Evolutionary conservation across 495 filamentous ascomycete genomes (phyloP).

Genomic region (Talaromyces wortmannii): DNA sequence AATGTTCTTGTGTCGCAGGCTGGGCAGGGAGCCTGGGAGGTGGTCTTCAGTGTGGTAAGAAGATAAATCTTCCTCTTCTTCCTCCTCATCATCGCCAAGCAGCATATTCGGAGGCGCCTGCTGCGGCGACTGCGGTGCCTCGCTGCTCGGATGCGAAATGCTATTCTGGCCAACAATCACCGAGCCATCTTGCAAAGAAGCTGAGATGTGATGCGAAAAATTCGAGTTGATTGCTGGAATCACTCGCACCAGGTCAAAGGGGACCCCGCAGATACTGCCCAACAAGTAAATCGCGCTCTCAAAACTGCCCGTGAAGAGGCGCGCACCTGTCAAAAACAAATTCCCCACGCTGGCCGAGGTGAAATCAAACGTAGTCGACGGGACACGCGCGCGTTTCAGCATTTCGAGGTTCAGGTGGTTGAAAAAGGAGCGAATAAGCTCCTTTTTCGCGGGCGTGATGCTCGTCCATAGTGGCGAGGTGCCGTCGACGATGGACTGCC

Average conservation of each 20-base stretch:
- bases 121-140: conserved; percentile 24
- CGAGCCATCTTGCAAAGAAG: conserved; percentile 66
- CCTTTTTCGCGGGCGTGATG: conserved; percentile 78
- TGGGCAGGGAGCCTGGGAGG: conserved; percentile 76
- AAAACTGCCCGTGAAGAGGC: conserved; percentile 75
- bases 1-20: conserved; percentile 72
- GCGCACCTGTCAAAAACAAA: conserved; percentile 79
- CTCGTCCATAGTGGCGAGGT: conserved; percentile 65
- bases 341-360: conserved; percentile 87
- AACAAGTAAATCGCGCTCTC: conserved; percentile 79
- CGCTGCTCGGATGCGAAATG: conserved; percentile 71
- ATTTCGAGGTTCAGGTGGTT: conserved; percentile 87
- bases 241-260: conserved; percentile 59
- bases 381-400: conserved; percentile 72
- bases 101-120: conserved; percentile 26
- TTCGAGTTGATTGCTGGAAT: conserved; percentile 91
- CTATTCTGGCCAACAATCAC: conserved; percentile 88
- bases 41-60: conserved; percentile 68
- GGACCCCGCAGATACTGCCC: conserved; percentile 72
- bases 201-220: conserved; percentile 89
- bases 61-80: conserved; percentile 60
- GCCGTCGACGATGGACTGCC: conserved; percentile 85
- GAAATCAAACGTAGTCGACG: conserved; percentile 78
- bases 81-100: conserved; percentile 38
- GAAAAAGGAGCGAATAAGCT: conserved; percentile 86